Percentiles rank a stretch among this genome's conserved stretches.
phyloP scores from a whole-genome alignment of 1,284 basidiomycete genomes.

The Ganoderma multipileum region DNA sequence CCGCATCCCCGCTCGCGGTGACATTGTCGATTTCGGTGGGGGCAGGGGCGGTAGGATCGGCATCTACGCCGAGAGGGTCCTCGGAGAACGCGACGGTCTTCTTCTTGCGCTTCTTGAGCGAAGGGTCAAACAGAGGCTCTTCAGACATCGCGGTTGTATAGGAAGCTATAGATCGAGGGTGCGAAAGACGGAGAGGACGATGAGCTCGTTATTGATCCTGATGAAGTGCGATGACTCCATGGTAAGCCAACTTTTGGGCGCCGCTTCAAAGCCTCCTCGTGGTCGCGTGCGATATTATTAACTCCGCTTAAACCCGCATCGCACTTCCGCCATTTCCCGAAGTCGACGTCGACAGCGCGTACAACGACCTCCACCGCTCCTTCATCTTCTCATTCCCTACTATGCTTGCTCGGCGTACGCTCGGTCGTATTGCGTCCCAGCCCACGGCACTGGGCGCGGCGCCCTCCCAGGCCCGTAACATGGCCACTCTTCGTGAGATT shows the following conservation, averaged over 20 bases:
- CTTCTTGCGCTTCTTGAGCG: conserved; percentile 86
- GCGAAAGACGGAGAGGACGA: conserved; percentile 8
- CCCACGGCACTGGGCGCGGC: conserved; percentile 65
- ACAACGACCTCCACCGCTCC: conserved; percentile 31
- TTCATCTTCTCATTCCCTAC: conserved; percentile 28
- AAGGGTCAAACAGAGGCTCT: conserved; percentile 83
- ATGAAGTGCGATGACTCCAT: conserved; percentile 16
- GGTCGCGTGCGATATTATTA: conserved; percentile 14
- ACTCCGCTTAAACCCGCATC: conserved; percentile 30
- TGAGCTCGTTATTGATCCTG: conserved; percentile 22
- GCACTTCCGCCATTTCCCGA: conserved; percentile 34
- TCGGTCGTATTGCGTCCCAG: conserved; percentile 66
- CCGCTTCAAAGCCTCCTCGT: conserved; percentile 13
- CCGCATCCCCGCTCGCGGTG: conserved; percentile 69
- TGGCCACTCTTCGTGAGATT: conserved; percentile 97
- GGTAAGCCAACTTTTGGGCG: conserved; percentile 7
- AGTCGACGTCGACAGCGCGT: conserved; percentile 29
- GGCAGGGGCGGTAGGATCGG: conserved; percentile 79
- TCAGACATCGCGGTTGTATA: conserved; percentile 53
- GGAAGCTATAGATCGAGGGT: conserved; percentile 1
- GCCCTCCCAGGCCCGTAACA: conserved; percentile 78
- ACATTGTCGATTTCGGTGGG: conserved; percentile 72
- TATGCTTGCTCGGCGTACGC: conserved; percentile 72
- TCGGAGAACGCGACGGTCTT: conserved; percentile 85
- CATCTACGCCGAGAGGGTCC: conserved; percentile 83